Evolutionary conservation across 768 basidiomycete genomes (phyloP).

Genomic region (Kondoa subrosea): DNA sequence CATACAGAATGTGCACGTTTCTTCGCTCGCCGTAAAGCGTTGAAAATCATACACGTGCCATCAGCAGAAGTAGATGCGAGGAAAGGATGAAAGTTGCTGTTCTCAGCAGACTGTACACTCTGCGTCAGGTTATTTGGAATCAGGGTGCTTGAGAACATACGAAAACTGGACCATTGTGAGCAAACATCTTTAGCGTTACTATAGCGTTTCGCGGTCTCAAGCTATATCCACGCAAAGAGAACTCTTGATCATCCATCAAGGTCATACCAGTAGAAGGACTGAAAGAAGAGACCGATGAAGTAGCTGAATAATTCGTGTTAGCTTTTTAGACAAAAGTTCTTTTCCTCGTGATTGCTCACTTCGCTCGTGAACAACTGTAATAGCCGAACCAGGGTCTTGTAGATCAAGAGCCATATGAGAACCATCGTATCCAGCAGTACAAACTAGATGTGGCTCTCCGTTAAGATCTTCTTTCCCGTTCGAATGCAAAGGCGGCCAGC

Average conservation of each 20-base stretch:
- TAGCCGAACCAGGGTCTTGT: conserved; percentile 37
- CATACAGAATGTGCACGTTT: conserved; percentile 15
- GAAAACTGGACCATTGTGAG: conserved; percentile 67
- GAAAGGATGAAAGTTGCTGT: conserved; percentile 76
- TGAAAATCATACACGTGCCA: conserved; percentile 39
- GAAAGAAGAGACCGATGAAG: conserved; percentile 55
- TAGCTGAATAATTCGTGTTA: conserved; percentile 29
- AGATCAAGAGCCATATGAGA: conserved; percentile 59
- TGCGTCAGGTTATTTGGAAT: not conserved
- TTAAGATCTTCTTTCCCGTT: conserved; percentile 33
- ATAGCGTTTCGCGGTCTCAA: conserved; percentile 57
- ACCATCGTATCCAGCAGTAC: conserved; percentile 67
- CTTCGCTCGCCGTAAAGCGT: conserved; percentile 18
- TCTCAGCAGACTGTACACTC: conserved; percentile 43
- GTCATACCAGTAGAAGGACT: conserved; percentile 52
- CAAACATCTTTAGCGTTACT: conserved; percentile 51
- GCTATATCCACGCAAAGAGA: conserved; percentile 57
- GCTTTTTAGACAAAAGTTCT: not conserved
- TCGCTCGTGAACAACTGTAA: conserved; percentile 18
- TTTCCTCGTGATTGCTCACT: conserved; percentile 15
- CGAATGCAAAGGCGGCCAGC: conserved; percentile 40
- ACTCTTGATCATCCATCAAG: conserved; percentile 67
- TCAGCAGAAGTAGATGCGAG: conserved; percentile 67
- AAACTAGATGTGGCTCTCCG: conserved; percentile 53
- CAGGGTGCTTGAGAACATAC: conserved; percentile 38